A percentile compares a stretch with the other conserved stretches of the same genome.
These are phyloP conservation scores for Bipolaris victoriae DNA, from an alignment of 2,329 filamentous ascomycete species.

Conservation along the genomic window DNA sequence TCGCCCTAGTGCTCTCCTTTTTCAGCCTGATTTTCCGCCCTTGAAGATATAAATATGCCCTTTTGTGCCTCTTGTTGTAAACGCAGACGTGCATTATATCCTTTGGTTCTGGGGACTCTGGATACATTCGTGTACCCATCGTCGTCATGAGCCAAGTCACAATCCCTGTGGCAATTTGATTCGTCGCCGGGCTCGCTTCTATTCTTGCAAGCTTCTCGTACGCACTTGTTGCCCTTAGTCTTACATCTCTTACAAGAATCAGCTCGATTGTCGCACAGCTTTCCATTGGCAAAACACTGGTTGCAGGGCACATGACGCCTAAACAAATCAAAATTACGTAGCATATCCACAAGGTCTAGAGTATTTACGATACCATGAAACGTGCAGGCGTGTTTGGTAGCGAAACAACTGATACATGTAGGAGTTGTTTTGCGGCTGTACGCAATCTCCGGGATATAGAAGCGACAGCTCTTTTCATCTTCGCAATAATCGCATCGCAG, in stretches of 20 bases:
- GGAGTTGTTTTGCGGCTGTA: not conserved
- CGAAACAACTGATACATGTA: not conserved
- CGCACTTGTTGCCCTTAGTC: not conserved
- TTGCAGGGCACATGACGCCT: not conserved
- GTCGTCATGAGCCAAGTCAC: not conserved
- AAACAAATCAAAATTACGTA: not conserved
- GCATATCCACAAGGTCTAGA: not conserved
- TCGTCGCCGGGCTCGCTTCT: not conserved
- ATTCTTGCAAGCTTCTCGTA: not conserved
- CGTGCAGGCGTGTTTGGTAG: not conserved
- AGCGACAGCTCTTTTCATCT: not conserved
- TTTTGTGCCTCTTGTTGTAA: not conserved
- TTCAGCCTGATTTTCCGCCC: not conserved
- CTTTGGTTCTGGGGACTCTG: not conserved
- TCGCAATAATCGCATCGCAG: not conserved
- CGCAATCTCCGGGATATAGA: not conserved
- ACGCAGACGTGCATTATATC: not conserved
- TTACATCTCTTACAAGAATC: not conserved
- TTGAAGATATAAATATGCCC: not conserved
- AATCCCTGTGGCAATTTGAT: not conserved
- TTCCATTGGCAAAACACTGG: not conserved
- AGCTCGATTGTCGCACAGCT: not conserved
- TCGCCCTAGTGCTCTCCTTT: not conserved
- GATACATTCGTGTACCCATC: not conserved
- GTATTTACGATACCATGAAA: not conserved